Evolutionary conservation across 495 filamentous ascomycete species (phyloP), one percentile per base, ranked within the genome.

Genomic region (Viridothelium virens): DNA sequence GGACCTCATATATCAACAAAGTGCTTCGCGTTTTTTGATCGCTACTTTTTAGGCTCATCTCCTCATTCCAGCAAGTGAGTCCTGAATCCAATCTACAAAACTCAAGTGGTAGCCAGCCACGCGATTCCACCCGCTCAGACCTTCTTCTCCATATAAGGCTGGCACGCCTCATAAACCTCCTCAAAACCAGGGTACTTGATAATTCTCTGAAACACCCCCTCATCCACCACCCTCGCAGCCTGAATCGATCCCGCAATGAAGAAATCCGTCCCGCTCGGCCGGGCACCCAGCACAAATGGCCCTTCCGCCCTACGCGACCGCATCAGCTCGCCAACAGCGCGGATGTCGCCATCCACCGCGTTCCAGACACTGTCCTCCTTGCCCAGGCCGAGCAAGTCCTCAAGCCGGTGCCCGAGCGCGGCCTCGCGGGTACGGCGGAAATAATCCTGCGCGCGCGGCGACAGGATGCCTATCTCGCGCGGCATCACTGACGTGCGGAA

Each of bases 371-470:
- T 46, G 53, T 78, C 74, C 70, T 76, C 73, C 61, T 75, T 71
- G 4, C 71, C 72, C 14, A 62, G n/a, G 16, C 70, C 72, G 10
- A 78, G 76, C 14, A 78, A 66, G 31, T 77, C 75, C 65, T 78
- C 77, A 18, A 79, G 72, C 39, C 47, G 67, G 38, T 74, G 68
- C 36, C 77, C 74, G 36, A 79, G 69, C 36, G 39, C 4, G 2
- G 74, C 74, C 67, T 80, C 76, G 38, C 77, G 72, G 10, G 74
- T 77, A n/a, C 72, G 69, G 31, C 77, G 76, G 69, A 78, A 79
- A 67, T 76, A 75, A 44, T 77, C 74, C 65, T 76, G 73, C 3
- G 77, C 53, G 65, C 74, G 77, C 5, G 76, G 75, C 36, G 77
- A 78, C 1, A 79, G 68, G 64, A 80, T 77, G n/a, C 56, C 25